Base-by-base conservation (phyloP, 441 rosid species). In the Pelargonium australe region DNA sequence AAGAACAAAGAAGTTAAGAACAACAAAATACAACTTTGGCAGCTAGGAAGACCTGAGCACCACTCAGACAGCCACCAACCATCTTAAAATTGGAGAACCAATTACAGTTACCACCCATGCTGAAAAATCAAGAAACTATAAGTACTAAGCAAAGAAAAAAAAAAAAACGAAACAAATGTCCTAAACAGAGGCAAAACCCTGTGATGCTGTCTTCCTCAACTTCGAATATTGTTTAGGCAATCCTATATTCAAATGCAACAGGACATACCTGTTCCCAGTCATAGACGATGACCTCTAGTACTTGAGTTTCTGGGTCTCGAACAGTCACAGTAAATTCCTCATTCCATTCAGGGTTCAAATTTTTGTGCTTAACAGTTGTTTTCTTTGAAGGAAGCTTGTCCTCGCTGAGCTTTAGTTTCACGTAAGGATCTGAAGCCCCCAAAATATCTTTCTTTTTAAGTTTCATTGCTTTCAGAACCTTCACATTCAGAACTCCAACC, bases 261-360 rank as follows among this genome's bases (percentile, higher is more conserved):
- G 40, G 53, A 43, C 17, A 10, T 78, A 86, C 89, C 86, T 83
- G 81, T 60, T 82, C 87, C 89, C 86, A 87, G 13, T 75, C 78
- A 49, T 70, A 75, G 25, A 75, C 75, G 5, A 75, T 40, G 44
- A 75, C 28, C 72, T 75, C 78, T 10, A 75, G 68, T n/a, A 73
- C 74, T 68, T 75, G 78, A 63, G 68, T 67, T 63, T 75, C 78
- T 34, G 78, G 75, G 68, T 75, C 78, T 58, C 71, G 55, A 34
- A 75, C 75, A 63, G 71, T 68, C 72, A 75, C 53, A 75, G 23
- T 51, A 45, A 75, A 75, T 57, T 75, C 78, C 65, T 75, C 74
- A 57, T 75, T 70, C 78, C 78, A 75, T 68, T 75, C 78, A 63
- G 78, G 78, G 41, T 71, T 75, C 67, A 75, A 57, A 44, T 75